phyloP scores from a whole-genome alignment of 2,329 filamentous ascomycete species.

The Scytalidium lignicola region DNA sequence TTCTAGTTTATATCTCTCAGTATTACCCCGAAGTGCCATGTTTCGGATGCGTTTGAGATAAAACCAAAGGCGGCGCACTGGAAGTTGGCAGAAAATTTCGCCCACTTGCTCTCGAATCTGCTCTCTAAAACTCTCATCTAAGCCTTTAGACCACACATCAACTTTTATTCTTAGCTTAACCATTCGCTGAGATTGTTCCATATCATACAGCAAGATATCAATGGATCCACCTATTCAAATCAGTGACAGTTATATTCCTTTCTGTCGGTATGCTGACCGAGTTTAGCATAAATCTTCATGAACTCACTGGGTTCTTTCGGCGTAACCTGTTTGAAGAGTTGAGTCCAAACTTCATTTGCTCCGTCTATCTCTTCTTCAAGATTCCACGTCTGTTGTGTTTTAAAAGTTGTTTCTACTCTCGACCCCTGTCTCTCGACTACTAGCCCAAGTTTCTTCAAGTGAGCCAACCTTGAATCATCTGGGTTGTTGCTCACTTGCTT shows the following conservation, averaged over 20 bases:
- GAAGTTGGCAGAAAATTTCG: slow-evolving; percentile 22
- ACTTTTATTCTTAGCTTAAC: slow-evolving; percentile 26
- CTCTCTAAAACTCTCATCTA: slow-evolving; percentile 23
- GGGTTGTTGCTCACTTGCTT: slow-evolving; percentile 12
- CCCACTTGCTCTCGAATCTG: slow-evolving; percentile 21
- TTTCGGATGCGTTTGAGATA: no score
- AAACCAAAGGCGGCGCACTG: slow-evolving; percentile 19
- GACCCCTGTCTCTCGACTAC: slow-evolving; percentile 5
- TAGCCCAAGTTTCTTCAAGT: slow-evolving; percentile 5
- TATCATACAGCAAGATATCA: slow-evolving; percentile 19
- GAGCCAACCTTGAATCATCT: slow-evolving; percentile 3
- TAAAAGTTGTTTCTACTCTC: no score
- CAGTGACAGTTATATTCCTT: neutral
- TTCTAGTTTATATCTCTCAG: no score
- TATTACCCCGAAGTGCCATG: no score
- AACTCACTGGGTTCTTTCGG: neutral
- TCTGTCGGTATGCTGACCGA: slow-evolving; percentile 2
- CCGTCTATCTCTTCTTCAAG: slow-evolving; percentile 2
- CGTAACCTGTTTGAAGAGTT: no score
- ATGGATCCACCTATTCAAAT: slow-evolving; percentile 16
- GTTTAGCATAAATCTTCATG: slow-evolving; percentile 3
- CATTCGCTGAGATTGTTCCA: slow-evolving; percentile 23
- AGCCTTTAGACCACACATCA: slow-evolving; percentile 25
- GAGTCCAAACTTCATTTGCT: neutral
- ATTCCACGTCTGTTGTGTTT: slow-evolving; percentile 3